phyloP scores from a whole-genome alignment of 192 early-diverging fungal species.

The Cetraspora pellucida region DNA sequence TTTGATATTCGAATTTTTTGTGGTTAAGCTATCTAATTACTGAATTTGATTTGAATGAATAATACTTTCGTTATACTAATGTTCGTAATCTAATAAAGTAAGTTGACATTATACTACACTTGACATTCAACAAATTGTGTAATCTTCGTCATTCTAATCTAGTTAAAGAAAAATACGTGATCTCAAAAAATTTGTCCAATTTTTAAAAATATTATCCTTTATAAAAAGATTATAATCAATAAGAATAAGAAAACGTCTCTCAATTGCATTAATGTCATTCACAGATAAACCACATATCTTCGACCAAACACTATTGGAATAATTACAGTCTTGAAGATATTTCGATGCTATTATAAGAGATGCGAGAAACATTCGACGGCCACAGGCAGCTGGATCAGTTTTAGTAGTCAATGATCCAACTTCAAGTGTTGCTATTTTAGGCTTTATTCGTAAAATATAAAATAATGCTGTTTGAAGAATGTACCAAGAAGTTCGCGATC shows the following conservation, averaged over 20 bases:
- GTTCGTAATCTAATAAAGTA: too few relatives aligned
- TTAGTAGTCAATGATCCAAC: constrained; percentile 21
- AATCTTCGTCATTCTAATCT: too few relatives aligned
- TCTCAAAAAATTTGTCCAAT: constrained; percentile 49
- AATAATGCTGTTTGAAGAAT: too few relatives aligned
- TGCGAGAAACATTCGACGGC: constrained; percentile 82
- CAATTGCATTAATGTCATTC: constrained; percentile 76
- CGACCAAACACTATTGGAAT: constrained; percentile 86
- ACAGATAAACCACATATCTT: constrained; percentile 80
- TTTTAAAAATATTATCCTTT: constrained; percentile 49
- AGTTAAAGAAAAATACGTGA: constrained; percentile 26
- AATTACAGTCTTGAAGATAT: constrained; percentile 82
- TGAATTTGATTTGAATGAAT: too few relatives aligned
- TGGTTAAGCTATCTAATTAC: too few relatives aligned
- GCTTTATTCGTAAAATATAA: too few relatives aligned
- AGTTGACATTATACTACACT: too few relatives aligned
- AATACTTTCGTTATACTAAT: too few relatives aligned
- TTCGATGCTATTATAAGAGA: constrained; percentile 87
- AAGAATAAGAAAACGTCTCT: constrained; percentile 73
- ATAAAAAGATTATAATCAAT: constrained; percentile 81
- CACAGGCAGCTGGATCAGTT: constrained; percentile 46
- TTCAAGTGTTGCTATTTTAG: neutral
- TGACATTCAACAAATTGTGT: too few relatives aligned
- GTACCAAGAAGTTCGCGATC: too few relatives aligned
- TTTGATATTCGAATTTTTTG: too few relatives aligned